Evolutionary conservation across 2,329 filamentous ascomycete species (phyloP), one percentile per base, ranked within the genome.

Genomic region (Lomentospora prolificans): DNA sequence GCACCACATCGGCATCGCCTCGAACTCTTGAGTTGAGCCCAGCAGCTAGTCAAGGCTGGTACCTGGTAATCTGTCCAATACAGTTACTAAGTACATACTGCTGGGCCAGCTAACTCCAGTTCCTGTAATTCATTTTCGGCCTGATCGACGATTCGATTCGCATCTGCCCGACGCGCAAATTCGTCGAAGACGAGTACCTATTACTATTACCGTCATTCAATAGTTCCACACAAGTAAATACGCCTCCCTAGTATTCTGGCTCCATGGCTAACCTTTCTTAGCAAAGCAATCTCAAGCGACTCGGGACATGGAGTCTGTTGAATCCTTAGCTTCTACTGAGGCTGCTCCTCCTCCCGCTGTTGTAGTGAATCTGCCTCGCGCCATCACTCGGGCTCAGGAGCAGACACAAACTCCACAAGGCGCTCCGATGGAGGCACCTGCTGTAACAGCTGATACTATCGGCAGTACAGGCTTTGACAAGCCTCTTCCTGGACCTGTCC

Each of bases 401-500:
- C n/a, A 9, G 19, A n/a, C 41, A 19, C n/a, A 10, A 19, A 19
- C n/a, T 12, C 41, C 10, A 9, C 41, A 6, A 22, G 22, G 17
- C 9, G 17, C 10, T 25, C 33, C 36, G 14, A 31, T 19, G 17
- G 53, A 44, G 41, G 22, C 53, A 19, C 53, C 53, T 9, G 53
- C 53, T 24, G 44, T 44, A 17, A 55, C 53, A 3, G 53, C 53
- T 5, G 22, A 55, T n/a, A 48, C 53, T 25, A 41, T 44, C 2
- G 24, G 22, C 17, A 31, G 8, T 17, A 12, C 41, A 5, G 41
- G 36, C 24, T 14, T 22, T 10, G 53, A 55, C 3, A 50, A 17
- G 39, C 27, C 58, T 39, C 59, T 56, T 9, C 59, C 57, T 24
- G 58, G 56, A 33, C 59, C 57, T 46, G 58, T 53, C 39, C 55